Evolutionary conservation across 495 filamentous ascomycete species (phyloP).

Genomic region (Rhizodiscina lignyota): DNA sequence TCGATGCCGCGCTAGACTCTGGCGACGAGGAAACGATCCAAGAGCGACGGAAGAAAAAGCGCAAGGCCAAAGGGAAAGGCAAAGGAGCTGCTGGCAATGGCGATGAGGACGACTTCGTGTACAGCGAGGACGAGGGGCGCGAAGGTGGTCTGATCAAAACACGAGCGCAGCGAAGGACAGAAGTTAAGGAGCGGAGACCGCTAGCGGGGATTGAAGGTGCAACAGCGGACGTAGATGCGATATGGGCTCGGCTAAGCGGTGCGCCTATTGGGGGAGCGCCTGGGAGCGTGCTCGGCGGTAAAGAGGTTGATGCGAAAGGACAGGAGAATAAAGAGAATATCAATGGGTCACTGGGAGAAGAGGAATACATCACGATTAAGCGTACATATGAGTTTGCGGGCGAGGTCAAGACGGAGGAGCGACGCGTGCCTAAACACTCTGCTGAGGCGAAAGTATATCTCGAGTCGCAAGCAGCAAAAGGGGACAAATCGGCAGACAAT

Average conservation of each 20-base stretch:
- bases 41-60: conserved; percentile 33
- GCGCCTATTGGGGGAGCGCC: conserved; percentile 9
- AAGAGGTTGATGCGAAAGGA: no score
- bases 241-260: conserved; percentile 65
- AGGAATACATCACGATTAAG: conserved; percentile 62
- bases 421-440: conserved; percentile 58
- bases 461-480: conserved; percentile 10
- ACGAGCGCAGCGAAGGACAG: conserved; percentile 28
- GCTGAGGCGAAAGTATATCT: conserved; percentile 63
- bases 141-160: conserved; percentile 76
- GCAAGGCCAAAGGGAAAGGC: conserved; percentile 23
- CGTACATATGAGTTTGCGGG: conserved; percentile 87
- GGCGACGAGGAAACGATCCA: conserved; percentile 69
- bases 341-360: conserved; percentile 5
- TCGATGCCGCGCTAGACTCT: conserved; percentile 23
- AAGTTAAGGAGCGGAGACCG: conserved; percentile 45
- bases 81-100: background rate
- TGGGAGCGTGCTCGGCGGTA: no score
- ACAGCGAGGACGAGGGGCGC: conserved; percentile 33
- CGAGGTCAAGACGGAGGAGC: conserved; percentile 66
- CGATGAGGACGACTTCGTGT: conserved; percentile 21
- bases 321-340: no score
- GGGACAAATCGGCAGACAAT: conserved; percentile 21
- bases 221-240: conserved; percentile 74
- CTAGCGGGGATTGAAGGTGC: conserved; percentile 45